Evolutionary conservation across 345 rosid species (phyloP).

Genomic region (Iberis pinnata): DNA sequence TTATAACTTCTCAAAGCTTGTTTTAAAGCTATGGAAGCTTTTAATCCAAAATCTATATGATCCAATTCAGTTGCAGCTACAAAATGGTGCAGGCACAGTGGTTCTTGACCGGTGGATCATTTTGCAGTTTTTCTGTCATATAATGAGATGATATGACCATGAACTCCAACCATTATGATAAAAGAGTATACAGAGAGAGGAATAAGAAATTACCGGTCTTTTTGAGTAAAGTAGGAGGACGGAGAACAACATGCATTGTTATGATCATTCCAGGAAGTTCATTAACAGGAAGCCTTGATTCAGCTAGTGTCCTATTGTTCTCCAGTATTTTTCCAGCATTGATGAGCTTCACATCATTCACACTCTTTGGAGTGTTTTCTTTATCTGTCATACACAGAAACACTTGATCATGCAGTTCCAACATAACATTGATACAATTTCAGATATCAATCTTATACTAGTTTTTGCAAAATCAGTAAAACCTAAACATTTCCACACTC

Average conservation of each 20-base stretch:
- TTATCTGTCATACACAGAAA: conserved; percentile 34
- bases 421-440: no score
- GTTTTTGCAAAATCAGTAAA: conserved; percentile 4
- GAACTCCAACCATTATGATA: conserved; percentile 1
- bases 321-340: conserved; percentile 71
- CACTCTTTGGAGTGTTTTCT: conserved; percentile 54
- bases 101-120: conserved; percentile 36
- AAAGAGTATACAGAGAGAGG: not conserved
- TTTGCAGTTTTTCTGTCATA: conserved; percentile 44
- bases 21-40: conserved; percentile 16
- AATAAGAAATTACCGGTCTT: conserved; percentile 37
- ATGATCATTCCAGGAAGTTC: conserved; percentile 60
- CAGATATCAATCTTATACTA: no score
- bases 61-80: conserved; percentile 36
- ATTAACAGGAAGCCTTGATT: conserved; percentile 51
- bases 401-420: conserved; percentile 13
- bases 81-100: conserved; percentile 63
- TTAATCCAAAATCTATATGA: conserved; percentile 19
- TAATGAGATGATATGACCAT: conserved; percentile 6
- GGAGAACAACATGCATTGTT: conserved; percentile 82
- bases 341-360: conserved; percentile 66
- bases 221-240: conserved; percentile 54
- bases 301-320: conserved; percentile 64
- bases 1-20: conserved; percentile 22
- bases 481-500: conserved; percentile 1